phyloP scores from a whole-genome alignment of 768 basidiomycete genomes.

The Rhizopogon vesiculosus region DNA sequence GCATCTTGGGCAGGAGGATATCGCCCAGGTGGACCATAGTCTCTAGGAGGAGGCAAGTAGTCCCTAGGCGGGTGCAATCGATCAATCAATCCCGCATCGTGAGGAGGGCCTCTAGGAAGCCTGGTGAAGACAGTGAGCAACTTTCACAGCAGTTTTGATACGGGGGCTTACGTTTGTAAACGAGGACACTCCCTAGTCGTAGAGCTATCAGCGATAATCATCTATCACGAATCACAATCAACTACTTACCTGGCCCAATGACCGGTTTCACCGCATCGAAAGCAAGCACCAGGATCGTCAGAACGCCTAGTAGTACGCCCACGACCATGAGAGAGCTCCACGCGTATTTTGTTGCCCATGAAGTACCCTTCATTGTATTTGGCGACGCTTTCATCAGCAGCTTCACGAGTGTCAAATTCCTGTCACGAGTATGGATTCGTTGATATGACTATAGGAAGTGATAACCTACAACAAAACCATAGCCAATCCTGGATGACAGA shows the following conservation, averaged over 20 bases:
- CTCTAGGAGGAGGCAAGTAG: conserved; percentile 37
- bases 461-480: conserved; percentile 80
- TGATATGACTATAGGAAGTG: neutral
- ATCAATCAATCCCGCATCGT: conserved; percentile 53
- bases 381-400: conserved; percentile 82
- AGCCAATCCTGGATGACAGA: conserved; percentile 57
- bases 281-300: conserved; percentile 88
- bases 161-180: conserved; percentile 42
- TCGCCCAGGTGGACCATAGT: conserved; percentile 36
- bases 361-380: conserved; percentile 89
- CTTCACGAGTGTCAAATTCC: conserved; percentile 81
- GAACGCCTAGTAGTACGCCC: conserved; percentile 74
- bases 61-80: conserved; percentile 52
- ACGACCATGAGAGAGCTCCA: conserved; percentile 82
- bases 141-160: neutral
- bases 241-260: conserved; percentile 81
- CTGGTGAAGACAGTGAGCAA: conserved; percentile 17
- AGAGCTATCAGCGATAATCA: conserved; percentile 3
- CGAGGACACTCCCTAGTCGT: conserved; percentile 67
- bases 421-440: conserved; percentile 23
- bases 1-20: conserved; percentile 44
- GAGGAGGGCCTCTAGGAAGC: conserved; percentile 34
- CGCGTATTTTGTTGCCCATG: conserved; percentile 90
- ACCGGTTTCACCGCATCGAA: conserved; percentile 80
- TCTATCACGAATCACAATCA: neutral